A percentile compares a stretch with the other conserved stretches of the same genome.
Conservation (phyloP, 768 basidiomycete species). For the Xerocomellus dryophilus region DNA sequence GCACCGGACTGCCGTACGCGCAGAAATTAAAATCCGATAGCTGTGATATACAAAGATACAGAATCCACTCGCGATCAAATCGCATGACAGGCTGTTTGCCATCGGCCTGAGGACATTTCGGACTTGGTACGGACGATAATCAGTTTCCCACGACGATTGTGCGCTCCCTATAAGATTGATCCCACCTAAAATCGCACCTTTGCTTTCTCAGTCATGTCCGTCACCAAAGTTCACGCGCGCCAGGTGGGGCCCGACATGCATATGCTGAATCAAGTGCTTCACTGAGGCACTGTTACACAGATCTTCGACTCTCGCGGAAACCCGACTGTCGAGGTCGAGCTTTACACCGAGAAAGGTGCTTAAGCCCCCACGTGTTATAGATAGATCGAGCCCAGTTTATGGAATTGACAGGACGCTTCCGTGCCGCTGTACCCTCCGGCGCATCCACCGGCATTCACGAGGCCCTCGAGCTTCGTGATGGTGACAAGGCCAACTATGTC, state of each 20-base stretch:
- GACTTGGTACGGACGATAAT: constrained; percentile 33
- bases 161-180: constrained; percentile 23
- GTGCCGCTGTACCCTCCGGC: constrained; percentile 94
- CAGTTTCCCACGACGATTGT: constrained; percentile 33
- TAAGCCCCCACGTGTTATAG: background rate
- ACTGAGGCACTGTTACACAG: constrained; percentile 48
- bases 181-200: constrained; percentile 11
- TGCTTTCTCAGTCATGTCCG: constrained; percentile 66
- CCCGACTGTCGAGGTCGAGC: constrained; percentile 93
- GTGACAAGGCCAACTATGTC: constrained; percentile 87
- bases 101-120: background rate
- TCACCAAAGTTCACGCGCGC: constrained; percentile 88
- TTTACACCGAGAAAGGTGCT: constrained; percentile 83
- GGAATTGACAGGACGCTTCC: constrained; percentile 70
- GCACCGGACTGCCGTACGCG: background rate
- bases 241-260: constrained; percentile 54
- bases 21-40: constrained; percentile 11
- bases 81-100: too few species aligned
- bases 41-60: constrained; percentile 16
- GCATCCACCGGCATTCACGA: constrained; percentile 98
- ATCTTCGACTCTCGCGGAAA: constrained; percentile 99
- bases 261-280: background rate
- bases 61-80: background rate
- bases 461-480: constrained; percentile 97
- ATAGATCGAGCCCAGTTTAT: constrained; percentile 10